Conservation (phyloP, 2,329 filamentous ascomycete species). For the Paracoccidioides brasiliensis region DNA sequence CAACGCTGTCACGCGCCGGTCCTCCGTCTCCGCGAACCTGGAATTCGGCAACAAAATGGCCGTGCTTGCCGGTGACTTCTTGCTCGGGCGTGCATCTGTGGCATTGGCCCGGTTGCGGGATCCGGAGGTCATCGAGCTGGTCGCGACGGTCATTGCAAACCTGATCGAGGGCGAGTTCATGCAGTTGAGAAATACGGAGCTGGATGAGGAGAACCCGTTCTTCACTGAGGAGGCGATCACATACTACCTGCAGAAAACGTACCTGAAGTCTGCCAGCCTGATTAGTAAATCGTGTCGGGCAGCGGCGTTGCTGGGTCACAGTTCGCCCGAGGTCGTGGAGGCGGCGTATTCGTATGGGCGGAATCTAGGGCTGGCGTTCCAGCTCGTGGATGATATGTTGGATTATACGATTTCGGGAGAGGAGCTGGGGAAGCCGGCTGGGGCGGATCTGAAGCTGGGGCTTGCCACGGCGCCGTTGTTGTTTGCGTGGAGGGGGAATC, state of each 20-base stretch:
- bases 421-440: slow-evolving; percentile 87
- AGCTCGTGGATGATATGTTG: slow-evolving; percentile 94
- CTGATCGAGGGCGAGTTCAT: slow-evolving; percentile 98
- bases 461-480: slow-evolving; percentile 85
- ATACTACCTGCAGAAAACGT: slow-evolving; percentile 97
- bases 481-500: slow-evolving; percentile 87
- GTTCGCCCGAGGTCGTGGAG: slow-evolving; percentile 66
- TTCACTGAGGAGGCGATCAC: slow-evolving; percentile 82
- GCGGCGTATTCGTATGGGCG: slow-evolving; percentile 85
- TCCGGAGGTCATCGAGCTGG: slow-evolving; percentile 83
- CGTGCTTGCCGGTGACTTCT: slow-evolving; percentile 90
- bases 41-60: slow-evolving; percentile 99
- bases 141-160: slow-evolving; percentile 94
- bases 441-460: slow-evolving; percentile 84
- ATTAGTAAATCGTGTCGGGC: slow-evolving; percentile 95
- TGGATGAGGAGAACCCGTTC: slow-evolving; percentile 67
- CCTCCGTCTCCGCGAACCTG: slow-evolving; percentile 76
- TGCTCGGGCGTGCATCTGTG: slow-evolving; percentile 84
- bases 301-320: slow-evolving; percentile 70
- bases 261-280: slow-evolving; percentile 87
- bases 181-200: slow-evolving; percentile 93
- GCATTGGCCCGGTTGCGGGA: slow-evolving; percentile 81
- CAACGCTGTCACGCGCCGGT: slow-evolving; percentile 71
- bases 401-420: slow-evolving; percentile 81
- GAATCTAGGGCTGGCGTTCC: slow-evolving; percentile 88